Base-by-base conservation (phyloP, 2,329 filamentous ascomycete species). In the Simplicillium aogashimaense region DNA sequence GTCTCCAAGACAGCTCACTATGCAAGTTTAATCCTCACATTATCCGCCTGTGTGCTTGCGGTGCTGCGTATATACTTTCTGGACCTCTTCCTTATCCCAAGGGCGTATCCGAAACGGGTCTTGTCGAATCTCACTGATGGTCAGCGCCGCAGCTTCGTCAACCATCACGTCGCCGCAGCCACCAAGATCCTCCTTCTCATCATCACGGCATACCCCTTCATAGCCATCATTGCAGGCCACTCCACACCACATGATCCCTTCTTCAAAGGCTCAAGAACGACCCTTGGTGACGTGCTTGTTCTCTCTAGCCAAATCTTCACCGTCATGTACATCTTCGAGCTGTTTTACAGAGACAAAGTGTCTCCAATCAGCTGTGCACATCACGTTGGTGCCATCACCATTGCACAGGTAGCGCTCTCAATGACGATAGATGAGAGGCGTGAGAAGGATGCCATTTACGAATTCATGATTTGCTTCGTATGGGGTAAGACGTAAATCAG, bases 391-490 rank as follows among this genome's bases (percentile, higher is more conserved):
- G 41, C 41, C 30, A 43, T 43, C 35, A 35, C 37, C 30, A 43
- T 43, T 37, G 37, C 37, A 13, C 41, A 43, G 12, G 25, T 38
- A 7, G 37, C 41, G 20, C 39, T 43, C n/a, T 37, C 41, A 5
- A 43, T 43, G 41, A 43, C 29, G 30, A 40, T 43, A 29, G 40
- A 43, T 16, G 39, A 37, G 9, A 30, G 28, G 7, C 37, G 40
- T 30, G 37, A 43, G 28, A 40, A 30, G 31, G 41, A 43, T 33
- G 41, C 41, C 11, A 37, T 43, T 1, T 40, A 43, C 29, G 41
- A 43, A 29, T 43, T 43, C n/a, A 43, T 43, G 7, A 10, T 43
- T 9, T 43, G 41, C 17, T 43, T 43, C 7, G 38, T 43, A n/a
- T 43, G 41, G 41, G 41, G 41, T 43, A 37, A n/a, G 41, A 28